Evolutionary conservation across 2,329 filamentous ascomycete species (phyloP).

Genomic region (Zymoseptoria crescenta): DNA sequence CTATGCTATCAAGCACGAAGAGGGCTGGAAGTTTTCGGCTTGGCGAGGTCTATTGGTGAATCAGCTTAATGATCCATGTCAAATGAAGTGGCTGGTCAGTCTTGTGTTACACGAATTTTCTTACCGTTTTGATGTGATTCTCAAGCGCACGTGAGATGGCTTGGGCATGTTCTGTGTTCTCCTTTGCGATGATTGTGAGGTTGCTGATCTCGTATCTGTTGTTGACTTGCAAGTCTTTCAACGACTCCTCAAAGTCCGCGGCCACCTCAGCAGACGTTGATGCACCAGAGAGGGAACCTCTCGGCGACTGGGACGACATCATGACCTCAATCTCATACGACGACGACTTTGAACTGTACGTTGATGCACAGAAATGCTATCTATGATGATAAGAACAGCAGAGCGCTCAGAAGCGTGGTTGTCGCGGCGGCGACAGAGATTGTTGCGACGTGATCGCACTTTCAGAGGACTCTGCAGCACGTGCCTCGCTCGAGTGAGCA

Average conservation of each 20-base stretch:
- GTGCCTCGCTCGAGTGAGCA: conserved; percentile 1
- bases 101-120: conserved; percentile 26
- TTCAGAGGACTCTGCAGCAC: conserved; percentile 1
- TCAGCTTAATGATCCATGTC: conserved; percentile 22
- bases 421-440: not conserved
- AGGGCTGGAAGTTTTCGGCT: conserved; percentile 88
- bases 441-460: not conserved
- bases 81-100: not conserved
- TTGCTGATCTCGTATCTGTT: conserved; percentile 95
- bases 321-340: conserved; percentile 23
- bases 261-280: conserved; percentile 71
- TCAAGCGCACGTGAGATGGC: conserved; percentile 85
- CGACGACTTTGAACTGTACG: not conserved
- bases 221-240: conserved; percentile 86
- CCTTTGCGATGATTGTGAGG: conserved; percentile 91
- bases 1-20: conserved; percentile 95
- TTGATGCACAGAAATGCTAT: conserved; percentile 17
- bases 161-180: conserved; percentile 92
- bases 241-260: conserved; percentile 85
- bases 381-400: conserved; percentile 12
- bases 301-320: conserved; percentile 49
- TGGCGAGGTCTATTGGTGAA: conserved; percentile 61
- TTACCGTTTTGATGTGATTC: conserved; percentile 90
- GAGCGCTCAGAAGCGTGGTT: not conserved
- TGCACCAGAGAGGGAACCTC: conserved; percentile 36